phyloP scores from a whole-genome alignment of 148 eudicot species.

The Arctostaphylos glauca region DNA sequence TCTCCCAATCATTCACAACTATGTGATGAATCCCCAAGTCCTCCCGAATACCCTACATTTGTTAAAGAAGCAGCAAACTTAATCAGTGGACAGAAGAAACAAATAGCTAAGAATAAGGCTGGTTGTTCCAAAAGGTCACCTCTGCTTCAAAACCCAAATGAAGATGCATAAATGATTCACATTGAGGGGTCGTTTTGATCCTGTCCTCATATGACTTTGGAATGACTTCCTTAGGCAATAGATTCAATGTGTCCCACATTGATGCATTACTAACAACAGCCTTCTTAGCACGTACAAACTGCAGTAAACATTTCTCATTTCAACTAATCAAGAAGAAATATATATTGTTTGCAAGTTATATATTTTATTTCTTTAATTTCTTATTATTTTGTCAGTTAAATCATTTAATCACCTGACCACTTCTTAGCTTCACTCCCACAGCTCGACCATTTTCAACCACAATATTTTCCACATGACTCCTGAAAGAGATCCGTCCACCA shows the following conservation, averaged over 20 bases:
- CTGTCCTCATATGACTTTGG: slow-evolving; percentile 67
- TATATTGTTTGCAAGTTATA: not conserved
- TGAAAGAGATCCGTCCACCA: slow-evolving; percentile 78
- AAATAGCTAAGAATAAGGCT: slow-evolving; percentile 3
- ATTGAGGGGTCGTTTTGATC: slow-evolving; percentile 68
- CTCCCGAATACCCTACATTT: slow-evolving; percentile 59
- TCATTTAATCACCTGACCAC: slow-evolving; percentile 73
- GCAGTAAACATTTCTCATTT: slow-evolving; percentile 23
- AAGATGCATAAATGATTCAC: slow-evolving; percentile 98
- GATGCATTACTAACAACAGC: slow-evolving; percentile 99
- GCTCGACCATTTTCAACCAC: slow-evolving; percentile 93
- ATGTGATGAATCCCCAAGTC: slow-evolving; percentile 93
- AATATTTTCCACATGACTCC: slow-evolving; percentile 78
- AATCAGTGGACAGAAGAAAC: not conserved
- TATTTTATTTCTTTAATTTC: not conserved
- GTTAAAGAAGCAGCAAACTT: not conserved
- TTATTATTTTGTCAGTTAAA: not conserved
- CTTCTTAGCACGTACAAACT: slow-evolving; percentile 91
- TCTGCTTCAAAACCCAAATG: slow-evolving; percentile 95
- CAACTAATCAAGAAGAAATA: not conserved
- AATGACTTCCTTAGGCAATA: slow-evolving; percentile 65
- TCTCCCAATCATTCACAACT: slow-evolving; percentile 84
- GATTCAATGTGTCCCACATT: slow-evolving; percentile 92
- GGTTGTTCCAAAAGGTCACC: slow-evolving; percentile 38
- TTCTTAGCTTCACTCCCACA: slow-evolving; percentile 77